Evolutionary conservation across 176 grass and related monocot genomes (phyloP), one percentile per base, ranked within the genome.

Genomic region (Juncus inflexus): DNA sequence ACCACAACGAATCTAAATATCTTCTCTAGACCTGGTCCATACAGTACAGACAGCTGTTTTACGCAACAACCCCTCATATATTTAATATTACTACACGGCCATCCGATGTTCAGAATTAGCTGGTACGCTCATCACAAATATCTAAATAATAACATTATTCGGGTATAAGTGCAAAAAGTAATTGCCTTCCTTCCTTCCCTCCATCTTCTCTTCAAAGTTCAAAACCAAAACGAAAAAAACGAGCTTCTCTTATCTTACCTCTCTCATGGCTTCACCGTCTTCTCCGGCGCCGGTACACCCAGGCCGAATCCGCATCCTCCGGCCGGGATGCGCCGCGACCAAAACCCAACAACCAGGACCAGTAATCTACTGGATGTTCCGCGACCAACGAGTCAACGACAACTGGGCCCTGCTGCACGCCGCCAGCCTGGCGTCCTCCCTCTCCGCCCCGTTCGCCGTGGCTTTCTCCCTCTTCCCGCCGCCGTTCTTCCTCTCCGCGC

Each of bases 351-450:
- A 60, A 47, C 16, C 73, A 55, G 78, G 81, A 14, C 87, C 87
- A n/a, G 91, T 96, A 47, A 75, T 96, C 45, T 96, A 96, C 77
- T 96, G 91, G 87, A 96, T 90, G 87, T 86, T 90, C 64, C 91
- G 91, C 69, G 87, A 96, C 75, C 91, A 96, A 80, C 79, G 91
- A 12, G 65, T 69, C 50, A 67, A 70, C 47, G 87, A 96, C 82
- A 96, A 96, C 87, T 96, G 91, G 91, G 91, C 87, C 6, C 81
- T 96, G 63, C 69, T 96, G 55, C 87, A 90, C 79, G 87, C 91
- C 2, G 87, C 79, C 36, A 28, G 57, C 42, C 84, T 96, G 36
- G 91, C 91, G 12, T 74, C 84, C 19, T 45, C 74, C 37, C 69
- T 85, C 52, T 40, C 76, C 12, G 65, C 82, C 3, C 79, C 87